phyloP scores from a whole-genome alignment of 768 basidiomycete genomes.

The Suillus placidus region DNA sequence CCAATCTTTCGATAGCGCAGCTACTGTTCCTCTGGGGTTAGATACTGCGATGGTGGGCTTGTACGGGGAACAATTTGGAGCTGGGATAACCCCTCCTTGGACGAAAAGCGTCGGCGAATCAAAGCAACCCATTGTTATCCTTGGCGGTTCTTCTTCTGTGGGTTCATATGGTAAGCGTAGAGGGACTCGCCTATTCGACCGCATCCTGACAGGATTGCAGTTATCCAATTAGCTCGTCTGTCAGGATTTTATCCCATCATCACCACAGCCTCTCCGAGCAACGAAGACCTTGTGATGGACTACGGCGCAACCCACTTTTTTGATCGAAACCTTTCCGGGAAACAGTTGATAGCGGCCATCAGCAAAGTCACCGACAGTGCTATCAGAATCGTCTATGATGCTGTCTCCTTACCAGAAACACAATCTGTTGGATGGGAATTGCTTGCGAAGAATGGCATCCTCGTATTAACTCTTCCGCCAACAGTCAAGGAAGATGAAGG shows the following conservation, averaged over 20 bases:
- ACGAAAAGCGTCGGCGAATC: conserved; percentile 36
- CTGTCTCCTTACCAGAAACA: conserved; percentile 36
- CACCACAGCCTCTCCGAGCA: conserved; percentile 38
- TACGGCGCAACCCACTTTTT: conserved; percentile 47
- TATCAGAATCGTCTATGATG: conserved; percentile 34
- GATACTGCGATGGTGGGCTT: conserved; percentile 50
- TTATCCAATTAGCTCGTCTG: conserved; percentile 42
- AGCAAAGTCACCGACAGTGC: conserved; percentile 32
- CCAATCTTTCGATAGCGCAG: conserved; percentile 46
- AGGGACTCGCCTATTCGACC: conserved; percentile 10
- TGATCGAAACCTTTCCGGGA: conserved; percentile 30
- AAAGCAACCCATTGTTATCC: conserved; percentile 46
- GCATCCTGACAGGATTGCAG: conserved; percentile 20
- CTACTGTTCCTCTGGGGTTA: conserved; percentile 50
- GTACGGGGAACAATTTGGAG: conserved; percentile 42
- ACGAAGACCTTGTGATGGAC: conserved; percentile 33
- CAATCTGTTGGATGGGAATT: conserved; percentile 36
- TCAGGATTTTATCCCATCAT: conserved; percentile 47
- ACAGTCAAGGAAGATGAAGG: conserved; percentile 27
- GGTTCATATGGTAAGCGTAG: conserved; percentile 46
- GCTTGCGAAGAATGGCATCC: conserved; percentile 36
- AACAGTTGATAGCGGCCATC: conserved; percentile 22
- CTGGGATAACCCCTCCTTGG: conserved; percentile 43
- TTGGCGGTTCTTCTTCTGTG: conserved; percentile 51
- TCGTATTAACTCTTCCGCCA: conserved; percentile 31